phyloP scores from a whole-genome alignment of 768 basidiomycete genomes.

The Dioszegia crocea region DNA sequence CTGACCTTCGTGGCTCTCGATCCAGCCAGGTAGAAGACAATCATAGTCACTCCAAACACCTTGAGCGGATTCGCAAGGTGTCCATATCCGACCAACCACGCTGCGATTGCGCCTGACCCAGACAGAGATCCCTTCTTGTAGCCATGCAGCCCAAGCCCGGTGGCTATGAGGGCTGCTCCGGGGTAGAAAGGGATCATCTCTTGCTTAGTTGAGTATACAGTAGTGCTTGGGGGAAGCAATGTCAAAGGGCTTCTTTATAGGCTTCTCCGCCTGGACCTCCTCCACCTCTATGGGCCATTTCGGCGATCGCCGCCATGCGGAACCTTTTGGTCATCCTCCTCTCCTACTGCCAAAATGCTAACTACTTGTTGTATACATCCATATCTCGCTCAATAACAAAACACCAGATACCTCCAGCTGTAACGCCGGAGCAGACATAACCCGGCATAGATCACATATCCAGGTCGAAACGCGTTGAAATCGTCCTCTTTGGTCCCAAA shows the following conservation, averaged over 20 bases:
- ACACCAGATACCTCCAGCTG: no score
- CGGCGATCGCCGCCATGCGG: neutral
- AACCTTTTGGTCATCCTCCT: neutral
- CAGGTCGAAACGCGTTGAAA: no score
- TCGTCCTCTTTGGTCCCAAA: no score
- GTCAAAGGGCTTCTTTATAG: no score
- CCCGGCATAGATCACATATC: no score
- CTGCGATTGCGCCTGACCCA: constrained; percentile 67
- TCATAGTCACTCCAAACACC: constrained; percentile 43
- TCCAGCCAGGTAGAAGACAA: constrained; percentile 60
- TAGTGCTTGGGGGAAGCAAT: no score
- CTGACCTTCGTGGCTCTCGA: constrained; percentile 84
- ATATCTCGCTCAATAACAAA: neutral
- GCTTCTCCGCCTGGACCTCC: neutral
- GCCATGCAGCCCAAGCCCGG: constrained; percentile 64
- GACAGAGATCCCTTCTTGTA: constrained; percentile 70
- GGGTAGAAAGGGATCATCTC: constrained; percentile 17
- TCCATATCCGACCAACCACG: constrained; percentile 69
- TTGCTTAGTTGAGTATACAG: no score
- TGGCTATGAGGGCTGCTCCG: constrained; percentile 19
- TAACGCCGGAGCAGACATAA: no score
- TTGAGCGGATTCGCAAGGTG: constrained; percentile 56
- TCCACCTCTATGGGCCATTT: neutral
- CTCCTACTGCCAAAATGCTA: neutral
- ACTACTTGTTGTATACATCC: neutral